Base-by-base conservation (phyloP, 2,329 filamentous ascomycete genomes). In the Pseudocercospora cruenta region DNA sequence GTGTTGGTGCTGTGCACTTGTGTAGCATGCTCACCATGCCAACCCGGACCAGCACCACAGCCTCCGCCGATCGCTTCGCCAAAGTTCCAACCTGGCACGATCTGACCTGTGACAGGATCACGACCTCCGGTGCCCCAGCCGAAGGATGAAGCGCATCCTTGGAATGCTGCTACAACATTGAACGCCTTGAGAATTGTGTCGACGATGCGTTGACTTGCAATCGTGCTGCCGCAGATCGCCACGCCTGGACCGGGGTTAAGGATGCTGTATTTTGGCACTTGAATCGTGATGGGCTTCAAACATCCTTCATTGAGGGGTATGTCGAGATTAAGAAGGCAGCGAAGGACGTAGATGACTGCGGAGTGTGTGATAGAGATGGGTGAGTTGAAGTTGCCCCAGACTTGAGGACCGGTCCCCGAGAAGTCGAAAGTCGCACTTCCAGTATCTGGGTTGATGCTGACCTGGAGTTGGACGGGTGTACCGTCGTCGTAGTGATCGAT, bases 241-340 rank as follows among this genome's bases (percentile, higher is more conserved):
- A 73, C 73, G 16, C 65, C 36, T 16, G 64, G 65, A 1, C 68
- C 71, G 1, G 77, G 76, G 33, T 75, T 75, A 9, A 78, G 71
- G 9, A 78, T 70, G 8, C 63, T 73, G 45, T 70, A 68, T 45
- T 75, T 64, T 0, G 76, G 77, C 6, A 76, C 69, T 0, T 63
- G 69, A 60, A 77, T 69, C 0, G 66, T 72, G 55, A 76, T 68
- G 1, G 76, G 73, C 1, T 65, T 60, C 0, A 78, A 71, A 60
- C 75, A 77, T n/a, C 77, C 77, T 64, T 78, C 70, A 54, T 78
- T 78, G 90, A 89, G 16, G 92, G 76, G 77, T 26, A 79, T 78
- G 51, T 78, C 72, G 7, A 69, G 63, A 28, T 71, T 66, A 33
- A 79, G 72, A 10, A 79, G 73, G 21, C 70, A 72, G 19, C 76